Conservation (phyloP, 148 eudicot genomes). For the Euryodendron excelsum region DNA sequence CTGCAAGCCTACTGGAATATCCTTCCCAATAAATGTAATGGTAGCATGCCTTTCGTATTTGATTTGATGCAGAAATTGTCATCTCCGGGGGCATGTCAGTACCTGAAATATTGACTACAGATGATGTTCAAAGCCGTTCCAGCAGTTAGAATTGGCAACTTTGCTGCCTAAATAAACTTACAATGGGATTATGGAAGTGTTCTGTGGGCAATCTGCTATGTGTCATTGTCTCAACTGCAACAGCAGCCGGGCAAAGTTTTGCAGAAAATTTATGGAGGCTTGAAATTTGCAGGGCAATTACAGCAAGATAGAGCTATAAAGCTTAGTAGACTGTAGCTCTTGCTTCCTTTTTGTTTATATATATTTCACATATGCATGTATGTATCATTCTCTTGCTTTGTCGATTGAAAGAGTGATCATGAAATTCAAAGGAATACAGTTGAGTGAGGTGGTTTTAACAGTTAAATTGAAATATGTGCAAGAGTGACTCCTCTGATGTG, state of each 20-base stretch:
- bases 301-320: not conserved
- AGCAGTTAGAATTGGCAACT: conserved; percentile 43
- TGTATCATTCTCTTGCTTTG: too few species aligned
- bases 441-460: not conserved
- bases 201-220: too few species aligned
- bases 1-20: not conserved
- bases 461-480: not conserved
- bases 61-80: conserved; percentile 66
- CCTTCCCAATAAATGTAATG: not conserved
- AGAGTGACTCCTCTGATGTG: not conserved
- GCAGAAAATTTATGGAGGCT: too few species aligned
- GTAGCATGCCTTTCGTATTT: not conserved
- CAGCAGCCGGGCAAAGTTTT: too few species aligned
- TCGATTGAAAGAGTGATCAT: not conserved
- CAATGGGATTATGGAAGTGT: too few species aligned
- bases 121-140: conserved; percentile 37
- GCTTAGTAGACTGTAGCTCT: not conserved
- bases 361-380: not conserved
- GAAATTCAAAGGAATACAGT: not conserved
- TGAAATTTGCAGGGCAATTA: too few species aligned
- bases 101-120: conserved; percentile 56
- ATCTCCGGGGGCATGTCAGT: conserved; percentile 85
- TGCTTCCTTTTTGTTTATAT: not conserved
- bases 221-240: too few species aligned
- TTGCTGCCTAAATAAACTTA: conserved; percentile 13